phyloP scores from a whole-genome alignment of 2,329 filamentous ascomycete genomes.

The Nemania sp. region DNA sequence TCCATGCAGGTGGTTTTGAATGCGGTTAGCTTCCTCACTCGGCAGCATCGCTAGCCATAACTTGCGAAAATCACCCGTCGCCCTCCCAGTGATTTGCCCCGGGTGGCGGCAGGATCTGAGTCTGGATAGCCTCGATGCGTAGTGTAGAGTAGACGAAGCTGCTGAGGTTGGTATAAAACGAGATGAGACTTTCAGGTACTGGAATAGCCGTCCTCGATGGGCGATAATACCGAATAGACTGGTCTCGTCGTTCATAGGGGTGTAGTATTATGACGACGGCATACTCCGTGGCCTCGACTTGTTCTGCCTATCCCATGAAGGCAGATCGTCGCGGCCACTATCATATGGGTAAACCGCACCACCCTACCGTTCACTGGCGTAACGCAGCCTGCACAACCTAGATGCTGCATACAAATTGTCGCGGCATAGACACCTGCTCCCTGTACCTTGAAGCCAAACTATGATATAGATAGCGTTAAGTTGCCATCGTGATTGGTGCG shows the following conservation, averaged over 20 bases:
- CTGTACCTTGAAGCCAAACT: slow-evolving; percentile 26
- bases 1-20: slow-evolving; percentile 47
- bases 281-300: slow-evolving; percentile 28
- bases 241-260: slow-evolving; percentile 9
- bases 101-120: slow-evolving; percentile 26
- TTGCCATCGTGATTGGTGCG: slow-evolving; percentile 29
- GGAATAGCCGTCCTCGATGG: slow-evolving; percentile 7
- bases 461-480: slow-evolving; percentile 23
- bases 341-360: slow-evolving; percentile 21
- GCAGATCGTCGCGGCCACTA: slow-evolving; percentile 27
- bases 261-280: slow-evolving; percentile 23
- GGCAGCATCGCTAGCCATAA: slow-evolving; percentile 40
- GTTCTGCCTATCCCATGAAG: not conserved
- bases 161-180: slow-evolving; percentile 20
- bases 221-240: slow-evolving; percentile 1
- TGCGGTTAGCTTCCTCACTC: slow-evolving; percentile 46
- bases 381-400: slow-evolving; percentile 24
- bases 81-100: slow-evolving; percentile 19
- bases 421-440: slow-evolving; percentile 20
- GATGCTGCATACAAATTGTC: slow-evolving; percentile 1
- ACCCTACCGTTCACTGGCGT: slow-evolving; percentile 15
- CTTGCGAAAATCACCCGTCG: slow-evolving; percentile 35
- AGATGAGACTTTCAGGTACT: slow-evolving; percentile 8
- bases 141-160: slow-evolving; percentile 32
- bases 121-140: slow-evolving; percentile 41